Conservation (phyloP, 2,329 filamentous ascomycete species). For the Periconia digitata region DNA sequence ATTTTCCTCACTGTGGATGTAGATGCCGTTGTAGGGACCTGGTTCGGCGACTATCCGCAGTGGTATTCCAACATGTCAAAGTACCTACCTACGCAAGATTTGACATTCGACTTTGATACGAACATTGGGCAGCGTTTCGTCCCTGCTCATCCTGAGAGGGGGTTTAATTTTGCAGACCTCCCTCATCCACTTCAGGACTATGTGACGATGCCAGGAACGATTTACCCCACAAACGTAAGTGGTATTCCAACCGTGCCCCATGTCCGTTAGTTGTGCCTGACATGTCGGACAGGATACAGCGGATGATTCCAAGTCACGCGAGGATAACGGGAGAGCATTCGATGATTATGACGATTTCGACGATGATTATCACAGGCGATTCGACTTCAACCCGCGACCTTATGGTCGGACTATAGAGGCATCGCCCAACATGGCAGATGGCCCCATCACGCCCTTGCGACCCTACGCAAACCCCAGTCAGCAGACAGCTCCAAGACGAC, state of each 20-base stretch:
- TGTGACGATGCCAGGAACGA: slow-evolving; percentile 49
- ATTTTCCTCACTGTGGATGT: slow-evolving; percentile 47
- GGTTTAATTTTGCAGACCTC: slow-evolving; percentile 51
- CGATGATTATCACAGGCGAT: not conserved
- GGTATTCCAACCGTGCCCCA: not conserved
- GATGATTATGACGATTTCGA: not conserved
- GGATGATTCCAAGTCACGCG: not conserved
- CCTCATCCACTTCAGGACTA: slow-evolving; percentile 47
- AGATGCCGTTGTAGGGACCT: slow-evolving; percentile 45
- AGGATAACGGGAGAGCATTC: slow-evolving; percentile 1
- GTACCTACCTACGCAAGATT: slow-evolving; percentile 43
- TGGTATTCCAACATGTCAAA: slow-evolving; percentile 42
- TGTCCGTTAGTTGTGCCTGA: not conserved
- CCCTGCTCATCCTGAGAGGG: slow-evolving; percentile 34
- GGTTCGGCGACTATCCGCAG: slow-evolving; percentile 46
- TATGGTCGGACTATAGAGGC: slow-evolving; percentile 11
- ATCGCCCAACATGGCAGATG: slow-evolving; percentile 6
- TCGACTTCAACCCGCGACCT: not conserved
- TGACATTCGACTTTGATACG: slow-evolving; percentile 42
- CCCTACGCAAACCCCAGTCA: slow-evolving; percentile 6
- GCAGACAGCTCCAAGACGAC: slow-evolving; percentile 9
- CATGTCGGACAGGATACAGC: slow-evolving; percentile 3
- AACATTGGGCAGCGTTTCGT: slow-evolving; percentile 50
- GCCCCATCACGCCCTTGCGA: slow-evolving; percentile 8
- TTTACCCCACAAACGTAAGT: slow-evolving; percentile 36